Conservation (phyloP, 805 yeast genomes). For the Cyberlindnera meyerae region DNA sequence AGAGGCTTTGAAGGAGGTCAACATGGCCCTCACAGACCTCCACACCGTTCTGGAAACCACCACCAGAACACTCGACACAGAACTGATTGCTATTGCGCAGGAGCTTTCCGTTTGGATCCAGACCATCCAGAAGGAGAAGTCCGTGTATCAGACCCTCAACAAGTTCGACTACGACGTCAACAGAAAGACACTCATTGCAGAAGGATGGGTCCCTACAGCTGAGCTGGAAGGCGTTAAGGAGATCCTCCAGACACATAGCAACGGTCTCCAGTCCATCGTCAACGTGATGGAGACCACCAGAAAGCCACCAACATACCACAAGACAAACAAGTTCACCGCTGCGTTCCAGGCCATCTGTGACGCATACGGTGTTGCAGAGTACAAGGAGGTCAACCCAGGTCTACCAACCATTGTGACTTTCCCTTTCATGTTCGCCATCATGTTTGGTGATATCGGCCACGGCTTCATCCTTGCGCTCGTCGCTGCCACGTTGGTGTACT, state of each 20-base stretch:
- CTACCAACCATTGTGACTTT: slow-evolving; percentile 91
- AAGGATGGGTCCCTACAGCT: slow-evolving; percentile 92
- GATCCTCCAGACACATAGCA: slow-evolving; percentile 58
- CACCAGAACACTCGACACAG: slow-evolving; percentile 65
- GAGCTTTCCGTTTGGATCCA: slow-evolving; percentile 72
- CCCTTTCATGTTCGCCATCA: slow-evolving; percentile 97
- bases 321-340: slow-evolving; percentile 88
- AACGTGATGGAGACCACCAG: slow-evolving; percentile 64
- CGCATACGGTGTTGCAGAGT: slow-evolving; percentile 90
- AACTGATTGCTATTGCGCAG: slow-evolving; percentile 70
- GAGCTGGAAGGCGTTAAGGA: slow-evolving; percentile 59
- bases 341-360: slow-evolving; percentile 94
- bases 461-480: slow-evolving; percentile 79
- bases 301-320: slow-evolving; percentile 92
- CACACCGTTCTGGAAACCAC: slow-evolving; percentile 60
- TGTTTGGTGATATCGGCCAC: slow-evolving; percentile 99
- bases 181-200: slow-evolving; percentile 81
- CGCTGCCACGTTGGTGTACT: slow-evolving; percentile 63
- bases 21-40: slow-evolving; percentile 56
- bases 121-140: slow-evolving; percentile 70
- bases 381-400: slow-evolving; percentile 95
- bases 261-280: slow-evolving; percentile 55
- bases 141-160: slow-evolving; percentile 76
- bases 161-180: slow-evolving; percentile 71
- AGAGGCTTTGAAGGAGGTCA: slow-evolving; percentile 57